Conservation (phyloP, 2,329 filamentous ascomycete species). For the Pseudocercospora pini-densiflorae region DNA sequence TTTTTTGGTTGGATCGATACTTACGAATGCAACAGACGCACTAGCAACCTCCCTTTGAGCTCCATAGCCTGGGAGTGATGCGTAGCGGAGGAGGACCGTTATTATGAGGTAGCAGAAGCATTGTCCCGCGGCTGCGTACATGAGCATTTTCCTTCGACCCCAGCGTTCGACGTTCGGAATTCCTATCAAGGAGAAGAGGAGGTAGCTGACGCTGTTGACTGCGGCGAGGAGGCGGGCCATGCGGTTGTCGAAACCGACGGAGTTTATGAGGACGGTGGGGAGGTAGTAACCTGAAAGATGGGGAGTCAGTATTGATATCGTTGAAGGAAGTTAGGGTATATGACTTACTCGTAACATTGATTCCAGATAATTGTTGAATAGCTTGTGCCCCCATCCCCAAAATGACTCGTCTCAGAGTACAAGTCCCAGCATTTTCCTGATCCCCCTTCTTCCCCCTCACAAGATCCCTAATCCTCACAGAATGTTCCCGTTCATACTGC, state of each 20-base stretch:
- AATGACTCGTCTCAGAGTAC: slow-evolving; percentile 55
- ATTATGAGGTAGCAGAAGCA: slow-evolving; percentile 58
- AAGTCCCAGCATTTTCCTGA: slow-evolving; percentile 43
- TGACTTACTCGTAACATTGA: slow-evolving; percentile 44
- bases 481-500: slow-evolving; percentile 55
- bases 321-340: too few species aligned
- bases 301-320: too few species aligned
- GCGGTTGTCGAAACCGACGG: slow-evolving; percentile 58
- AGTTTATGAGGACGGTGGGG: slow-evolving; percentile 63
- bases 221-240: slow-evolving; percentile 61
- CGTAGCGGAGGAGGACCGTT: slow-evolving; percentile 53
- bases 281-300: slow-evolving; percentile 55
- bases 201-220: slow-evolving; percentile 57
- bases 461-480: slow-evolving; percentile 56
- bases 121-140: slow-evolving; percentile 60
- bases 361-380: slow-evolving; percentile 55
- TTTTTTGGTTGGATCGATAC: too few species aligned
- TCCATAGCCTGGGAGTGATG: slow-evolving; percentile 39
- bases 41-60: slow-evolving; percentile 38
- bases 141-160: slow-evolving; percentile 64
- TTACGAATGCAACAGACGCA: slow-evolving; percentile 33
- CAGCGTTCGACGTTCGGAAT: slow-evolving; percentile 56
- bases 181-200: slow-evolving; percentile 53
- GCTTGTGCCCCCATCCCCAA: slow-evolving; percentile 60
- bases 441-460: slow-evolving; percentile 52